These are phyloP conservation scores for Pilaira anomala DNA, from an alignment of 192 early-diverging fungal species.

Conservation along the genomic window DNA sequence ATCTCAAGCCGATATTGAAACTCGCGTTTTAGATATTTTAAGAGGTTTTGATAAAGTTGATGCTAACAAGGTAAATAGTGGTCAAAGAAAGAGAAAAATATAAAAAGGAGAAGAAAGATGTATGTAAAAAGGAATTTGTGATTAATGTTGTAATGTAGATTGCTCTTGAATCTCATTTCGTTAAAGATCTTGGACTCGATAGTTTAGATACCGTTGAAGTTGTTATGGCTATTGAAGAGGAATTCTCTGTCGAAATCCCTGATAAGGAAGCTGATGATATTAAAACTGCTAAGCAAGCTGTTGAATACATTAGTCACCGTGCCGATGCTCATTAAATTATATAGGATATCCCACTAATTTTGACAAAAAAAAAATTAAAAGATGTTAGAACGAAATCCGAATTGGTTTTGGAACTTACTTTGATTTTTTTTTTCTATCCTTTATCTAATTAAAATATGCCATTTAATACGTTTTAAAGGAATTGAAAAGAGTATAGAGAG, in stretches of 20 bases:
- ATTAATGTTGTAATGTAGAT: slow-evolving; percentile 53
- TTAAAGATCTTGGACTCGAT: slow-evolving; percentile 93
- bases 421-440: too few relatives aligned
- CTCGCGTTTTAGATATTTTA: slow-evolving; percentile 84
- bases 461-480: too few relatives aligned
- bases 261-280: slow-evolving; percentile 98
- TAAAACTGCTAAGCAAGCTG: slow-evolving; percentile 81
- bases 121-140: background rate
- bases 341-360: too few relatives aligned
- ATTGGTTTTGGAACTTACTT: too few relatives aligned
- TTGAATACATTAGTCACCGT: slow-evolving; percentile 75
- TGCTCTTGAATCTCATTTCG: slow-evolving; percentile 78
- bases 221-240: slow-evolving; percentile 99
- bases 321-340: slow-evolving; percentile 68
- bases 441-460: too few relatives aligned
- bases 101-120: background rate
- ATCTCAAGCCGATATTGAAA: slow-evolving; percentile 69
- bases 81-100: background rate
- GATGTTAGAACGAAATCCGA: too few relatives aligned
- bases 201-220: slow-evolving; percentile 97
- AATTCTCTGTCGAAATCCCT: slow-evolving; percentile 97
- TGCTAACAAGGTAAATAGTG: slow-evolving; percentile 72
- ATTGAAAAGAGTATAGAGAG: too few relatives aligned
- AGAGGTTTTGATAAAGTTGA: slow-evolving; percentile 98
- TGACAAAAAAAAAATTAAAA: too few relatives aligned